Base-by-base conservation (phyloP, 768 basidiomycete genomes). In the Phlebiopsis flavidoalba region DNA sequence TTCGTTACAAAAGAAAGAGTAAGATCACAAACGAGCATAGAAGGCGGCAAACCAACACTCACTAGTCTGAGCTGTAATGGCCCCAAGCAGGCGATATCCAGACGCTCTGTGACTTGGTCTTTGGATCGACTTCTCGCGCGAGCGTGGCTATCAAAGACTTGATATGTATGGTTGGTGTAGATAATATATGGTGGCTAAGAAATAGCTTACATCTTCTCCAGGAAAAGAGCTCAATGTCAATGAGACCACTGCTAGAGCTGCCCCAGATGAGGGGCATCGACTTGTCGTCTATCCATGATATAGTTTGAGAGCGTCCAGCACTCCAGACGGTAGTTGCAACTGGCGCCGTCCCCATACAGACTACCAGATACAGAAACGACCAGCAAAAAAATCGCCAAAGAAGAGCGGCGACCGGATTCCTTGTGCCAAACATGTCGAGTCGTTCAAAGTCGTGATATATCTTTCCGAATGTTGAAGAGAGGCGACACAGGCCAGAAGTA, bases 271-370 rank as follows among this genome's bases (percentile, higher is more conserved):
- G 86, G n/a, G n/a, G 85, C 8, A 63, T 62, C 0, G 49, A 67
- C 6, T 70, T 67, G 48, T 83, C 79, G 45, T 87, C 84, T 40
- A 68, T 70, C 86, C 86, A 88, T 3, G 68, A 76, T 3, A 85
- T 67, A 8, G 66, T 45, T 22, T 74, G 74, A 5, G 74, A 71
- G 46, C 75, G 70, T 8, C 83, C 84, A 37, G 80, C 75, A 33
- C 68, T 66, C 62, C 79, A 79, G 2, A 77, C 73, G 0, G 83
- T 81, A 19, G 67, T 72, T 35, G 79, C 71, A 15, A 79, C 61
- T 3, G 85, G 86, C 15, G 75, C 67, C 0, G 80, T 85, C 0
- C n/a, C 83, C 80, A 61, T 82, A 85, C 24, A 86, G 67, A 7
- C 75, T 75, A 26, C 75, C 78, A 14, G 45, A 62, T 43, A 60